Conservation (phyloP, 345 rosid genomes). For the Gossypioides kirkii region DNA sequence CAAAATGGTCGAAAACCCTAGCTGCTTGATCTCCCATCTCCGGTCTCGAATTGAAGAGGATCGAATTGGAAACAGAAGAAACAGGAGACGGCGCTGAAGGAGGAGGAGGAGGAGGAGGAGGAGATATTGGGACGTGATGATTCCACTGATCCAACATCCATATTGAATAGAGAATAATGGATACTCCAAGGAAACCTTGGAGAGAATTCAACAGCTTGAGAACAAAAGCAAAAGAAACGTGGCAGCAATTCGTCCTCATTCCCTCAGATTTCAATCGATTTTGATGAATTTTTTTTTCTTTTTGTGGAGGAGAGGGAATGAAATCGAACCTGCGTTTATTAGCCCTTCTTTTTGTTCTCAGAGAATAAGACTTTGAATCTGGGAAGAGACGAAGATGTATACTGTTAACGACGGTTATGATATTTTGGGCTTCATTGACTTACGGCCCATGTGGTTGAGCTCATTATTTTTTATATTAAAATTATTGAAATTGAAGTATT, state of each 20-base stretch:
- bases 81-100: slow-evolving; percentile 41
- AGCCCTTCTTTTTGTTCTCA: not conserved
- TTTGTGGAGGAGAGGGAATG: not conserved
- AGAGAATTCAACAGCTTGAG: slow-evolving; percentile 19
- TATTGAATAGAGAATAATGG: slow-evolving; percentile 38
- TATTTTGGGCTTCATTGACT: too few relatives aligned
- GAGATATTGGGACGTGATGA: slow-evolving; percentile 39
- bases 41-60: slow-evolving; percentile 16
- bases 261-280: not conserved
- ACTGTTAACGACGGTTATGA: too few relatives aligned
- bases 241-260: slow-evolving; percentile 76
- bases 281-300: not conserved
- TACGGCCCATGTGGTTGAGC: too few relatives aligned
- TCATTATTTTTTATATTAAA: too few relatives aligned
- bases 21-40: slow-evolving; percentile 15
- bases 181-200: slow-evolving; percentile 19
- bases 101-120: slow-evolving; percentile 35
- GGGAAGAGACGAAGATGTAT: too few relatives aligned
- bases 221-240: slow-evolving; percentile 31
- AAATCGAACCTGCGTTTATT: slow-evolving; percentile 5
- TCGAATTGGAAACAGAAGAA: slow-evolving; percentile 19
- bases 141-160: slow-evolving; percentile 90
- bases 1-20: slow-evolving; percentile 19
- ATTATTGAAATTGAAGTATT: too few relatives aligned
- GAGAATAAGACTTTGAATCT: too few relatives aligned